Base-by-base conservation (phyloP, 1,284 basidiomycete species). In the Schizophyllum amplum region DNA sequence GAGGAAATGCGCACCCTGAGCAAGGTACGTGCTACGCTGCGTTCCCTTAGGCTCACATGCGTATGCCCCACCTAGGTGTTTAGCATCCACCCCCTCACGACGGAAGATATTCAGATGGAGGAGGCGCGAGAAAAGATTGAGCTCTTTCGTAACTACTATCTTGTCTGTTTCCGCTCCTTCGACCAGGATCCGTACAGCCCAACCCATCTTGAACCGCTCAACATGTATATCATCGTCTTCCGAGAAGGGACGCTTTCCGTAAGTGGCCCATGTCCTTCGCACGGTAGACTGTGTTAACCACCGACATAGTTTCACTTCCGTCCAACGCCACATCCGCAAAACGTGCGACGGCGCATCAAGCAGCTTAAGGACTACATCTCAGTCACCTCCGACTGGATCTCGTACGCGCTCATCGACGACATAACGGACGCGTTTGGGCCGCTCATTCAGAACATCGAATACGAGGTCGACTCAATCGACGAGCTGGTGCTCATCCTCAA, bases 201-300 rank as follows among this genome's bases (percentile, higher is more conserved):
- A 7, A 99, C 94, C 0, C 92, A 99, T 70, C 84, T 99, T 54
- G 96, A 99, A 71, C 97, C 97, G 25, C 78, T 99, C 60, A 99
- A 99, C 76, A 98, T 98, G 94, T 99, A 99, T 74, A 97, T 99
- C 67, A 92, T 99, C 66, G 97, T 99, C 47, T 98, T 99, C 76
- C 82, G 97, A 47, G 96, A 99, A 71, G 97, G 97, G n/a, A 98
- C 89, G 2, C 75, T 98, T 50, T 96, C 94, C 24, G 87, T 94
- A 64, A 64, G 89, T 76, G 4, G 17, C 48, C 57, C 52, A 6
- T 5, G 4, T 13, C 13, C 22, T 20, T 50, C 20, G 21, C 21
- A 4, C 20, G 15, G 48, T 21, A 11, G 48, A 21, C 9, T 50
- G 48, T 20, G n/a, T n/a, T 22, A 47, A 55, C 51, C 25, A 55